Base-by-base conservation (phyloP, 805 yeast genomes). In the Candida takata region DNA sequence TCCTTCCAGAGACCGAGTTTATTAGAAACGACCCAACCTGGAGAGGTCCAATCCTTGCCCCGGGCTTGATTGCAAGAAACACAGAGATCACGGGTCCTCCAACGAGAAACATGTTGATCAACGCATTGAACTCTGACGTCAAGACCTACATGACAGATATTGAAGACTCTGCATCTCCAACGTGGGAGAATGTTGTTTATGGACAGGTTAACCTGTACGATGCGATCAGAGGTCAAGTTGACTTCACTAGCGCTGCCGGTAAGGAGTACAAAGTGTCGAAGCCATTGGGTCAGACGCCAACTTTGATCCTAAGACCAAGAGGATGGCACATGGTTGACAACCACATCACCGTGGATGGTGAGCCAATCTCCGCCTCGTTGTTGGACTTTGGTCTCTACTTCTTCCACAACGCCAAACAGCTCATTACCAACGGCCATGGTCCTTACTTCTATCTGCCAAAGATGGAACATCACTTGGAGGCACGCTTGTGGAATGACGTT, bases 61-160 rank as follows among this genome's bases (percentile, higher is more conserved):
- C 77, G 17, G 88, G 88, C 23, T 62, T 83, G 45, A 70, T 73
- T 41, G 79, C 78, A 55, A 74, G 94, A 65, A 72, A 84, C 53
- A 79, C 78, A 23, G 94, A 83, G 61, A 83, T 83, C 57, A 83
- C 94, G 17, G 94, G 94, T 29, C 94, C 94, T 15, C 85, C 90
- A 43, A 34, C 49, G 17, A 72, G 92, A 40, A 82, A 83, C 52
- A 83, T 83, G 94, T 72, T 83, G 44, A 78, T 83, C 52, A 83
- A 82, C 56, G 92, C 92, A 5, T 69, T 83, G 53, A 83, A 83
- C 62, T 77, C 88, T 0, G 71, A 72, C 33, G 92, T 83, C 23
- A 80, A 79, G 48, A 82, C 92, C 26, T 83, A 83, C 55, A 83
- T 83, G 92, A 77, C 86, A 20, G 94, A 83, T 62, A 79, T 83